phyloP scores from a whole-genome alignment of 805 yeast genomes.

The Saccharomycopsis sp. region DNA sequence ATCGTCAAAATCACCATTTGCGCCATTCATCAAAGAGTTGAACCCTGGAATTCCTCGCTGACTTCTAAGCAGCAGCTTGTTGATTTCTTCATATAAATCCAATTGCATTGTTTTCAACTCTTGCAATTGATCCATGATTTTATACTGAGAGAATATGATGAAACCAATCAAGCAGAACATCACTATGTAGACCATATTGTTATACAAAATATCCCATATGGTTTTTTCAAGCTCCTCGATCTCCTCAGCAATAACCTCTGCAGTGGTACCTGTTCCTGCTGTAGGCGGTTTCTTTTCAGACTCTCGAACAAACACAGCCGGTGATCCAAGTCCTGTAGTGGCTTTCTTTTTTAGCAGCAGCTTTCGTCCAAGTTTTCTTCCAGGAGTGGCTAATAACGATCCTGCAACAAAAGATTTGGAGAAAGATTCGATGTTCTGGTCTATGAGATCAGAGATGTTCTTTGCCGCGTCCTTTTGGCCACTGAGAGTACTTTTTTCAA shows the following conservation, averaged over 20 bases:
- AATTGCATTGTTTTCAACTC: neutral
- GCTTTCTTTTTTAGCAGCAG: neutral
- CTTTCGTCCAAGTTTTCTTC: neutral
- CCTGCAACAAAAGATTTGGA: neutral
- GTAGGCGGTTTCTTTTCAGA: neutral
- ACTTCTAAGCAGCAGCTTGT: neutral
- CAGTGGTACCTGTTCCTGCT: slow-evolving; percentile 8
- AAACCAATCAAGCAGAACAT: neutral
- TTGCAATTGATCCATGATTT: neutral
- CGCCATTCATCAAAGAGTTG: neutral
- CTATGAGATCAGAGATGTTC: slow-evolving; percentile 37
- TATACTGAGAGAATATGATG: neutral
- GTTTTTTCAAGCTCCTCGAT: slow-evolving; percentile 19
- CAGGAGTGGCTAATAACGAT: slow-evolving; percentile 1
- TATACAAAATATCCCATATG: slow-evolving; percentile 16
- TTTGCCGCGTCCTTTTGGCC: slow-evolving; percentile 70
- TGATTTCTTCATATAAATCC: neutral
- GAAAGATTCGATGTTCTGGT: slow-evolving; percentile 16
- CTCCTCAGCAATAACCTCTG: slow-evolving; percentile 11
- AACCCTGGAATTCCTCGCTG: neutral
- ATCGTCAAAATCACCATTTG: neutral
- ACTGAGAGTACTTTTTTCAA: slow-evolving; percentile 74
- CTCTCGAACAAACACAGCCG: slow-evolving; percentile 12
- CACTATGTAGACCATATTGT: slow-evolving; percentile 6
- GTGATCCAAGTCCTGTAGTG: slow-evolving; percentile 11